Conservation (phyloP, 352 stramenopile genomes). For the Hyaloperonospora brassicae region DNA sequence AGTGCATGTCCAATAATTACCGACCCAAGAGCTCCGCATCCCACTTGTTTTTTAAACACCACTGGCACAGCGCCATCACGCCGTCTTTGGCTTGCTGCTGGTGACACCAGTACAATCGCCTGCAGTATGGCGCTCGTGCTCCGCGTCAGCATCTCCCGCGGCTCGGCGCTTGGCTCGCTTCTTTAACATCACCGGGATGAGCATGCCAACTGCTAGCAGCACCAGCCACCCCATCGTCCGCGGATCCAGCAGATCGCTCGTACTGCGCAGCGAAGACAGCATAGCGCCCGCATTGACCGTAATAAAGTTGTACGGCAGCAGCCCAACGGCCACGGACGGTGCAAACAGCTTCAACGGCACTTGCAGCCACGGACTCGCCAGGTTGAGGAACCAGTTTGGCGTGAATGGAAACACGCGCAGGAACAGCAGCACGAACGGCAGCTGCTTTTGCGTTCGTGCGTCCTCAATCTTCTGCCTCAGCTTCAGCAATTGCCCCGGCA, state of each 20-base stretch:
- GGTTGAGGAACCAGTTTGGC: constrained; percentile 82
- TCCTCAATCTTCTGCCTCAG: constrained; percentile 49
- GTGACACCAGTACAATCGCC: too few relatives aligned
- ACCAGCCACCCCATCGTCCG: constrained; percentile 50
- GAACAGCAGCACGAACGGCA: constrained; percentile 65
- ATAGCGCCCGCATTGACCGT: constrained; percentile 71
- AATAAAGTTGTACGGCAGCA: constrained; percentile 81
- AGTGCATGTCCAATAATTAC: too few relatives aligned
- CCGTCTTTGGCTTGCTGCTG: too few relatives aligned
- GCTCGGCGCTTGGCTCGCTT: constrained; percentile 9
- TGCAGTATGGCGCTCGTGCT: too few relatives aligned
- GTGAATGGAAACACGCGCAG: constrained; percentile 77
- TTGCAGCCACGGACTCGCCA: constrained; percentile 68
- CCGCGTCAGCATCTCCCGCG: too few relatives aligned
- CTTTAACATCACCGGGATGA: constrained; percentile 61
- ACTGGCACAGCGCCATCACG: too few relatives aligned
- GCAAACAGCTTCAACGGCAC: constrained; percentile 64
- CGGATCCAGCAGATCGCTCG: constrained; percentile 56
- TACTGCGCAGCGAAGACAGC: constrained; percentile 59
- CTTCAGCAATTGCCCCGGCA: constrained; percentile 49
- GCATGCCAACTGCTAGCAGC: constrained; percentile 52
- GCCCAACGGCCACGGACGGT: constrained; percentile 49
- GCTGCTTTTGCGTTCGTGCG: constrained; percentile 32
- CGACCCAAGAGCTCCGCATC: too few relatives aligned
- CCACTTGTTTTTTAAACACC: too few relatives aligned